Base-by-base conservation (phyloP, 768 basidiomycete species). In the Tricholoma terreum region DNA sequence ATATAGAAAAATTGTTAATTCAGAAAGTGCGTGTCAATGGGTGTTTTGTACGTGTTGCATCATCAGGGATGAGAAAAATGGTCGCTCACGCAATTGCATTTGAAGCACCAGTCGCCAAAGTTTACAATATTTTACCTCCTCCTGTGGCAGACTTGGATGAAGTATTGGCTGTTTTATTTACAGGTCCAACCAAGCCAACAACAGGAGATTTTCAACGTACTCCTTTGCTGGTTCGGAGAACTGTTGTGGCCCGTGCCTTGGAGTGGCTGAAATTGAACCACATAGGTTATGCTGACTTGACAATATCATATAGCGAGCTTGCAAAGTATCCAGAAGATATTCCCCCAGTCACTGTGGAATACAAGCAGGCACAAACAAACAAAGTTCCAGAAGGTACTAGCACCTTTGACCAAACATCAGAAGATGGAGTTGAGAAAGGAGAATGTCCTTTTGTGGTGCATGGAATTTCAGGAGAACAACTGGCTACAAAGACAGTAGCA, bases 261-360 rank as follows among this genome's bases (percentile, higher is more conserved):
- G 35, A 73, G 36, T 76, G 74, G 74, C 55, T 76, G 12, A 71
- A 66, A 34, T 33, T 73, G 0, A 77, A 77, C 57, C 73, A 76
- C 58, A 1, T 10, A 0, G 69, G 70, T 49, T 77, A 76, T 56
- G 19, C 6, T 14, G 72, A 75, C 49, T 36, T 76, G 1, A 45
- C 60, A 0, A 73, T 76, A 17, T 71, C 69, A 1, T 22, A 62
- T 2, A 57, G 66, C n/a, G 3, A 73, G 66, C 53, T 51, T 71
- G 11, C 24, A 46, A 1, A 36, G 33, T 76, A 69, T 62, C 63
- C 56, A 3, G 57, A 65, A 38, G 56, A 58, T 55, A 60, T 22
- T 38, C 65, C 65, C 4, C 68, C 64, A 40, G 70, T 68, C 3
- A 38, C 55, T 6, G 58, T 75, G 42, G 62, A 64, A 17, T 36